Percentiles rank a stretch among this genome's conserved stretches.
phyloP scores from a whole-genome alignment of 352 stramenopile species.

The Pythium inflatum region DNA sequence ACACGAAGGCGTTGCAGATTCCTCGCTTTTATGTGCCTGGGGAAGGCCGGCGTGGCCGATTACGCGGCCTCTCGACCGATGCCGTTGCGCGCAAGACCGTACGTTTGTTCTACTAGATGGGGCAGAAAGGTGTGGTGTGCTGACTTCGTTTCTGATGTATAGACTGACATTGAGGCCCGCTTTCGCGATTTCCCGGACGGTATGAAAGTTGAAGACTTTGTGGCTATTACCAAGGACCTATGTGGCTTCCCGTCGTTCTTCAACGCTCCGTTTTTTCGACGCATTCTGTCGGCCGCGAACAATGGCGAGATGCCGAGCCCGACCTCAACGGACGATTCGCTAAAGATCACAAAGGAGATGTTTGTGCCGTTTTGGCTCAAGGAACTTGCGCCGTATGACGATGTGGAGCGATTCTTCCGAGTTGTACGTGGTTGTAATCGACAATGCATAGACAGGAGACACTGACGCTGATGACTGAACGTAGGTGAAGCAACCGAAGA shows the following conservation, averaged over 20 bases:
- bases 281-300: constrained; percentile 68
- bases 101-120: constrained; percentile 1
- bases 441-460: no score
- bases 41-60: constrained; percentile 57
- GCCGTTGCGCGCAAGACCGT: constrained; percentile 64
- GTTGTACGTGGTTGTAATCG: constrained; percentile 62
- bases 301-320: constrained; percentile 24
- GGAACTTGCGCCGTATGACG: constrained; percentile 96
- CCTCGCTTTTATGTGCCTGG: constrained; percentile 75
- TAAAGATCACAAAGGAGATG: constrained; percentile 83
- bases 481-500: constrained; percentile 93
- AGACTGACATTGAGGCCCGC: constrained; percentile 75
- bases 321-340: constrained; percentile 33
- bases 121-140: background rate
- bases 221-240: constrained; percentile 97
- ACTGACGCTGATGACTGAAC: no score
- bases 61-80: constrained; percentile 67
- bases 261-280: constrained; percentile 95
- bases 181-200: constrained; percentile 81
- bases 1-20: constrained; percentile 42
- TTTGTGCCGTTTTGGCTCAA: constrained; percentile 94
- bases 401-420: constrained; percentile 97
- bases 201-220: constrained; percentile 89
- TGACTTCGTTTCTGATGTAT: background rate
- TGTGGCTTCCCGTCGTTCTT: constrained; percentile 99